Base-by-base conservation (phyloP, 2,329 filamentous ascomycete genomes). In the Colletotrichum graminicola region DNA sequence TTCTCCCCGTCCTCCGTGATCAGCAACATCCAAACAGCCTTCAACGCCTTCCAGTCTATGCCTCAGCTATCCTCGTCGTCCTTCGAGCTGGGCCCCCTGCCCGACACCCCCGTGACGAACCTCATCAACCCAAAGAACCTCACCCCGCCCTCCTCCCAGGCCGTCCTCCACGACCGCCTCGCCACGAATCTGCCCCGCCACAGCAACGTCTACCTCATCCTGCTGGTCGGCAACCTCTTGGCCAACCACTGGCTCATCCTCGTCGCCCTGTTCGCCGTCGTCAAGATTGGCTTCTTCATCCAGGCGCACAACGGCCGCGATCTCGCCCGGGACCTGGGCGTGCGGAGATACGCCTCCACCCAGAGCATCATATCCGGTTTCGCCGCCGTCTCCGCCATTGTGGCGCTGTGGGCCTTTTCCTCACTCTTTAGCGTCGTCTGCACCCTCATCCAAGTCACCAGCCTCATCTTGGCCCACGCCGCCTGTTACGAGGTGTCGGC, bases 231-330 rank as follows among this genome's bases (percentile, higher is more conserved):
- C 52, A 72, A 65, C 39, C 54, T 72, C 29, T 52, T 72, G 52
- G 66, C 69, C 10, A 68, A 65, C 12, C 69, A 72, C 47, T 72
- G 69, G 69, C 65, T 72, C 65, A 59, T 72, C 18, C 59, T 72
- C 36, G 65, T 65, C 39, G 59, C 69, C 43, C 36, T 72, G 43
- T 72, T 72, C 54, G 69, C 52, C 60, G 65, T 72, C 54, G 59
- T 72, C 59, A 72, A 72, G 39, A 32, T 54, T 41, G 69, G 69
- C 52, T 60, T 72, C 45, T 69, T 72, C 54, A 56, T 72, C 45
- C 69, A 72, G 54, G 60, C 65, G 12, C 63, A 72, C 69, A 68
- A 72, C 26, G 69, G 69, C 47, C 69, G 69, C 45, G 69, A 72
- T 47, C 61, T 72, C 26, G 69, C 69, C 60, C 69, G 69, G 16